A percentile compares a stretch with the other conserved stretches of the same genome.
Evolutionary conservation across 2,329 filamentous ascomycete species (phyloP).

Genomic region (Colletotrichum phormii): DNA sequence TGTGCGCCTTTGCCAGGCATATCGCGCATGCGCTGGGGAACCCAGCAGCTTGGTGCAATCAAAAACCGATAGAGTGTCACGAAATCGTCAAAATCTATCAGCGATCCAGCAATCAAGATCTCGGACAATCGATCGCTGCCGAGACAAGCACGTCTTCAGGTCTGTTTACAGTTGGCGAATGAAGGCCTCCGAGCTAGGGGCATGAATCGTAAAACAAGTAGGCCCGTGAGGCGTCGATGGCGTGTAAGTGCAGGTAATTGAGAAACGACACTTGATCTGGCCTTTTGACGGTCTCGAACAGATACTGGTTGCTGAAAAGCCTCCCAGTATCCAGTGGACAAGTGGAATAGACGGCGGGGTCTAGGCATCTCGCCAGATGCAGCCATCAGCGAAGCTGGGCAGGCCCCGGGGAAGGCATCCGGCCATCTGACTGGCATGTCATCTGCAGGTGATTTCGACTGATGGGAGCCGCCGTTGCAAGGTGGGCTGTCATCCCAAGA

Average conservation of each 20-base stretch:
- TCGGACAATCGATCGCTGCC: conserved; percentile 29
- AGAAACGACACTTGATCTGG: conserved; percentile 33
- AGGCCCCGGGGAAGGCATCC: conserved; percentile 36
- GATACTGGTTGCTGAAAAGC: not conserved
- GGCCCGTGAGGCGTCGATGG: conserved; percentile 15
- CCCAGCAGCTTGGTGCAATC: conserved; percentile 10
- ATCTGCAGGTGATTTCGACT: conserved; percentile 28
- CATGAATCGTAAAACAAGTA: not conserved
- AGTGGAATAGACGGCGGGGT: not conserved
- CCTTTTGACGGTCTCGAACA: conserved; percentile 24
- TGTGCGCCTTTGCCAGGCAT: not conserved
- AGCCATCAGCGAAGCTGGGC: conserved; percentile 9
- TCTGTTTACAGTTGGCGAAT: conserved; percentile 3
- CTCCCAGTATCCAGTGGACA: not conserved
- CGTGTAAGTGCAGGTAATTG: conserved; percentile 12
- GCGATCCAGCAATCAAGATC: conserved; percentile 27
- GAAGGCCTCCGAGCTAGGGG: not conserved
- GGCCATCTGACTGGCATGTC: conserved; percentile 25
- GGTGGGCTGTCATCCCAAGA: conserved; percentile 18
- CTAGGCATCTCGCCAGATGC: conserved; percentile 16
- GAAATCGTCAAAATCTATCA: not conserved
- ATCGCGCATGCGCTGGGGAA: not conserved
- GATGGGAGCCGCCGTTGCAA: conserved; percentile 32
- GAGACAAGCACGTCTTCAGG: conserved; percentile 14
- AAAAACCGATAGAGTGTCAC: not conserved